Percentiles rank a stretch among this genome's conserved stretches.
Evolutionary conservation across 2,329 filamentous ascomycete genomes (phyloP).

Genomic region (Exophiala alcalophila): DNA sequence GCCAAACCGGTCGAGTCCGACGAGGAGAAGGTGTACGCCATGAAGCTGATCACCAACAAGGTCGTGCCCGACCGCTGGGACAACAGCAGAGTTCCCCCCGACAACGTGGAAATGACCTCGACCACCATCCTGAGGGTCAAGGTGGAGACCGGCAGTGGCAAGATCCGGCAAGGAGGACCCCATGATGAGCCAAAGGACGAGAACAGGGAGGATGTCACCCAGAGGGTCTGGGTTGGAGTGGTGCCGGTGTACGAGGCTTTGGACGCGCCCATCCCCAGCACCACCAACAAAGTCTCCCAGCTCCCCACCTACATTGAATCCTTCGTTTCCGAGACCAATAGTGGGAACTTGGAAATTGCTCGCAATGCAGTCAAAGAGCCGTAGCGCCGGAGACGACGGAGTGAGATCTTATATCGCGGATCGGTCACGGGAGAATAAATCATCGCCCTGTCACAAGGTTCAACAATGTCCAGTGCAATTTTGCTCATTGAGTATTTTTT

Average conservation of each 20-base stretch:
- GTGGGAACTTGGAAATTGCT: slow-evolving; percentile 20
- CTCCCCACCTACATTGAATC: slow-evolving; percentile 62
- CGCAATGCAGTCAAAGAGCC: slow-evolving; percentile 25
- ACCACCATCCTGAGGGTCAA: slow-evolving; percentile 69
- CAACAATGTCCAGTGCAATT: too few relatives aligned
- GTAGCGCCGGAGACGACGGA: slow-evolving; percentile 1
- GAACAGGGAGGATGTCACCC: slow-evolving; percentile 48
- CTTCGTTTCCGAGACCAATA: slow-evolving; percentile 52
- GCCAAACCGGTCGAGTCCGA: slow-evolving; percentile 64
- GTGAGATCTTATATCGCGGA: not conserved
- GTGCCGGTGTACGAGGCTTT: slow-evolving; percentile 62
- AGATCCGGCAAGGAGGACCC: slow-evolving; percentile 65
- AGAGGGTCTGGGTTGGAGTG: slow-evolving; percentile 59
- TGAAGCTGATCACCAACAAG: slow-evolving; percentile 73
- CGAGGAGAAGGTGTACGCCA: slow-evolving; percentile 72
- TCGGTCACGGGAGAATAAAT: not conserved
- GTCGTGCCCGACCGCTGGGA: slow-evolving; percentile 69
- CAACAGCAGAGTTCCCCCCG: slow-evolving; percentile 67
- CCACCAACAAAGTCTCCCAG: slow-evolving; percentile 56
- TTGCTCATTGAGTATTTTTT: too few relatives aligned
- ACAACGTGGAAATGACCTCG: slow-evolving; percentile 68
- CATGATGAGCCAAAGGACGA: slow-evolving; percentile 59
- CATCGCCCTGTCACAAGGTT: too few relatives aligned
- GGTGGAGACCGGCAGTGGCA: slow-evolving; percentile 70
- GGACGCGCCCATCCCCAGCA: slow-evolving; percentile 60